phyloP scores from a whole-genome alignment of 768 basidiomycete genomes.

The Cystobasidium tubakii region DNA sequence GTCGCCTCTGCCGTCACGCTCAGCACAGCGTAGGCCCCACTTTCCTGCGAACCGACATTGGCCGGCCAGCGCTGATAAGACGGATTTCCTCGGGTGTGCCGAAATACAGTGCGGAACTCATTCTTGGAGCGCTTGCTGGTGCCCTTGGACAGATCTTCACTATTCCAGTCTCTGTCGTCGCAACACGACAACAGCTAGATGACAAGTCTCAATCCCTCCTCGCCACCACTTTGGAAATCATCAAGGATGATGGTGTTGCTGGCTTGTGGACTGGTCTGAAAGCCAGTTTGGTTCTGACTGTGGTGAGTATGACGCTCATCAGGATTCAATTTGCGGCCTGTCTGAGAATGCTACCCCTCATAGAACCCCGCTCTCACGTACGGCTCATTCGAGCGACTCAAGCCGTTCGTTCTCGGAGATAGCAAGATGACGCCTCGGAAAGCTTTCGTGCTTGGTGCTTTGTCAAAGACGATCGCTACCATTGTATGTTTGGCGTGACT shows the following conservation, averaged over 20 bases:
- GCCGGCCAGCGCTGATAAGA: background rate
- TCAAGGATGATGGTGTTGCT: constrained; percentile 76
- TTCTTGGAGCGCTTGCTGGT: constrained; percentile 84
- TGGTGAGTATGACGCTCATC: constrained; percentile 68
- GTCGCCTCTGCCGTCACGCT: constrained; percentile 33
- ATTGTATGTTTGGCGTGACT: constrained; percentile 58
- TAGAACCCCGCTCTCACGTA: constrained; percentile 38
- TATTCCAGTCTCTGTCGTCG: constrained; percentile 94
- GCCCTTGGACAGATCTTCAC: constrained; percentile 96
- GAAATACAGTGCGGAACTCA: constrained; percentile 57
- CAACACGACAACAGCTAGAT: constrained; percentile 84
- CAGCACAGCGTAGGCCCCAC: constrained; percentile 42
- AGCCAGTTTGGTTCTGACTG: constrained; percentile 87
- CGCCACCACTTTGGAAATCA: constrained; percentile 73
- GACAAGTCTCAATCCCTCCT: constrained; percentile 59
- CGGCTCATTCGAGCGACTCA: constrained; percentile 85
- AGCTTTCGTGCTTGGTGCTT: constrained; percentile 79
- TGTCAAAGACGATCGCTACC: constrained; percentile 92
- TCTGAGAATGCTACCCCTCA: background rate
- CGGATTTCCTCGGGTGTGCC: constrained; percentile 37
- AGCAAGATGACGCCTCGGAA: constrained; percentile 68
- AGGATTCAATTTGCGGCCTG: background rate
- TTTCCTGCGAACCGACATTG: background rate
- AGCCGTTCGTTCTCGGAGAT: constrained; percentile 58
- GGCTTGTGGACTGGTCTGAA: constrained; percentile 82